These are phyloP conservation scores for Pittosporum tobira DNA, from an alignment of 129 eudicot species.

Conservation along the genomic window DNA sequence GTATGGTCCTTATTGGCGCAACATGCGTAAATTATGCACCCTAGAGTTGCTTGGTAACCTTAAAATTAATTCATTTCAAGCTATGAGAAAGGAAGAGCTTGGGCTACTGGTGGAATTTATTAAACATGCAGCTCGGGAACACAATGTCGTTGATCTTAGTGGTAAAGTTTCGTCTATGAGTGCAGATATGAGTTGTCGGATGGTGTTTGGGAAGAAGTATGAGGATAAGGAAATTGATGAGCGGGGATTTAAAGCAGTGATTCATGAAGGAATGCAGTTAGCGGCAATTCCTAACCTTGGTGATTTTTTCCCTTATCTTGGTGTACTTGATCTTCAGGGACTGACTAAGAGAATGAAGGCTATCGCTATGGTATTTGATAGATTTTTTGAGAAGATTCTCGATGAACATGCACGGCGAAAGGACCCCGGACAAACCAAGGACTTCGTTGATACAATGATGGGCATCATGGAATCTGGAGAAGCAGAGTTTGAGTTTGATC, in stretches of 20 bases:
- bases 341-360: slow-evolving; percentile 19
- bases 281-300: slow-evolving; percentile 24
- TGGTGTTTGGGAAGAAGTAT: slow-evolving; percentile 33
- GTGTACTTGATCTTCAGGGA: slow-evolving; percentile 25
- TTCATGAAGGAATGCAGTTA: slow-evolving; percentile 7
- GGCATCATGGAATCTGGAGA: slow-evolving; percentile 23
- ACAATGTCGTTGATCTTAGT: too few relatives aligned
- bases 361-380: slow-evolving; percentile 15
- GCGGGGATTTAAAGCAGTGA: slow-evolving; percentile 19
- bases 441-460: slow-evolving; percentile 25
- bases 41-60: too few relatives aligned
- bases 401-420: slow-evolving; percentile 20
- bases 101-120: too few relatives aligned
- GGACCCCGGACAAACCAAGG: slow-evolving; percentile 1
- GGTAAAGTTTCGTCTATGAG: too few relatives aligned
- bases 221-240: slow-evolving; percentile 19
- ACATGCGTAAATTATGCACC: too few relatives aligned
- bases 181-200: slow-evolving; percentile 27
- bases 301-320: slow-evolving; percentile 26
- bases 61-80: too few relatives aligned
- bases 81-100: too few relatives aligned
- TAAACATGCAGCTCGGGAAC: too few relatives aligned
- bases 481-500: slow-evolving; percentile 19
- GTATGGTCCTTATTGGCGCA: too few relatives aligned
- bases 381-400: slow-evolving; percentile 23